Conservation (phyloP, 139 green algal genomes). For the Coelastrella sp. region DNA sequence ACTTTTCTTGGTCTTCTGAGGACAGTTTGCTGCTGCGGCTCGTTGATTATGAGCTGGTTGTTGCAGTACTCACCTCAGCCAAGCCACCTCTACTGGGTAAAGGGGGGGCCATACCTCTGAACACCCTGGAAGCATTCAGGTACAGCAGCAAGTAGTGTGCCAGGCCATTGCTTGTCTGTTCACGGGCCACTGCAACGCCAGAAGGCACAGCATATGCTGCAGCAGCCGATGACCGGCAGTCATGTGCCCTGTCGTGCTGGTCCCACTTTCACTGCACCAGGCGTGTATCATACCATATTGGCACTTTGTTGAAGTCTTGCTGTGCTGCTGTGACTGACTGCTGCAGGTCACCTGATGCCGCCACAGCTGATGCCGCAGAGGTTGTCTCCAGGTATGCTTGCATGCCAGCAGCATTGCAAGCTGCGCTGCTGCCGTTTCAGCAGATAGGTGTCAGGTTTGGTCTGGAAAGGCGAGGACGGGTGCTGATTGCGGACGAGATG, state of each 20-base stretch:
- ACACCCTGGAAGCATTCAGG: constrained; percentile 52
- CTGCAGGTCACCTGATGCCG: neutral
- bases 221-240: no score
- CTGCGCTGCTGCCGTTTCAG: constrained; percentile 76
- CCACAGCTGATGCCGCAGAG: constrained; percentile 44
- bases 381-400: constrained; percentile 54
- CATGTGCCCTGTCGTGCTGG: no score
- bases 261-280: neutral
- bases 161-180: neutral
- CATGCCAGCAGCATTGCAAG: constrained; percentile 68
- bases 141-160: neutral
- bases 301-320: no score
- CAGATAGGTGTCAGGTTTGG: constrained; percentile 83
- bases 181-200: neutral
- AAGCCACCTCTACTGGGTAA: constrained; percentile 52
- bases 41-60: constrained; percentile 55
- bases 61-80: constrained; percentile 19
- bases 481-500: constrained; percentile 96
- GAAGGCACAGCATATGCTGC: neutral
- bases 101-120: constrained; percentile 42
- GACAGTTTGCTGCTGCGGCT: constrained; percentile 29
- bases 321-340: neutral
- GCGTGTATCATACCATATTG: neutral
- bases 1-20: neutral
- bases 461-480: constrained; percentile 74